Evolutionary conservation across 768 basidiomycete species (phyloP), one percentile per base, ranked within the genome.

Genomic region (Lactifluus subvellereus): DNA sequence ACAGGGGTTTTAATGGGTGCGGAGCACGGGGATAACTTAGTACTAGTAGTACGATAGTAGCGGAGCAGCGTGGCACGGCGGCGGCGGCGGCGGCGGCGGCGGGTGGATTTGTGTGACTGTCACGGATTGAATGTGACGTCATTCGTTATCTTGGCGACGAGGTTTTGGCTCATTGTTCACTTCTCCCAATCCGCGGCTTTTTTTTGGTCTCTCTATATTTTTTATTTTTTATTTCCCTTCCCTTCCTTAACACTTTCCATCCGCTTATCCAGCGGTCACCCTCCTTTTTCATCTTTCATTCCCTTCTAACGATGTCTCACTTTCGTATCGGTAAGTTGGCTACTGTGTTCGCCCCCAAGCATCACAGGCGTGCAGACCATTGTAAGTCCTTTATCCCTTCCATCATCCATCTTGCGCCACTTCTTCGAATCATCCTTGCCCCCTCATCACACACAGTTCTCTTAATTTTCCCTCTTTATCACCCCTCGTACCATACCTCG

Each of bases 191-290:
- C 27, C 27, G 27, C 27, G 27, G 27, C 27, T 45, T 45, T 45
- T 51, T 42, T 9, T 30, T 32, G 13, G 5, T 20, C 16, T 27
- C n/a, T 38, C 6, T 16, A 4, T 27, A 16, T n/a, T 32, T 48
- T 10, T 30, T 38, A 13, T 40, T 16, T 27, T 16, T 16, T 32
- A 35, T 14, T 18, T n/a, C 18, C 32, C 32, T 43, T 27, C 53
- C 43, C 43, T 32, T 48, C 57, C 54, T 38, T 40, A 45, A 13
- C 49, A 58, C 60, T 20, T 66, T 47, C 54, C 58, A 32, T 47
- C 61, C 67, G 67, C 67, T 55, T 50, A 27, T 62, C 67, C 4
- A 57, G 61, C 65, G 67, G 51, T 33, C 67, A 66, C 67, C 14
- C 35, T 68, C 67, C 42, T 67, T 67, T 63, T n/a, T n/a, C n/a